phyloP scores from a whole-genome alignment of 2,329 filamentous ascomycete species.

The Diaporthe citriasiana region DNA sequence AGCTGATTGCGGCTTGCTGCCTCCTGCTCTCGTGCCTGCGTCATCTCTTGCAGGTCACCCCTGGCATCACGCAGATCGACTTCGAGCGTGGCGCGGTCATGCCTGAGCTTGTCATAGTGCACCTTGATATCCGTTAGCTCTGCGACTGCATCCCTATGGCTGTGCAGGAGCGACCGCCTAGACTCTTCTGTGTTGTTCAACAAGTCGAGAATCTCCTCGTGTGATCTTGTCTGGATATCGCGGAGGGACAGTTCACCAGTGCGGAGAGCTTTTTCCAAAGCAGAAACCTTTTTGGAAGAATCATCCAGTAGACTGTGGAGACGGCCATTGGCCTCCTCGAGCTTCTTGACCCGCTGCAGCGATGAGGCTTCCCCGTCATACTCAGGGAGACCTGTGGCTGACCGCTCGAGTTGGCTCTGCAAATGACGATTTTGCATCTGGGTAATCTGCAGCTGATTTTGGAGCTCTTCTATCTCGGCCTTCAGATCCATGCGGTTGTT shows the following conservation, averaged over 20 bases:
- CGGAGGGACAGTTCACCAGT: constrained; percentile 89
- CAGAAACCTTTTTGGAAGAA: constrained; percentile 91
- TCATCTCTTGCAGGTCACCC: constrained; percentile 87
- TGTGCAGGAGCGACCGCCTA: constrained; percentile 82
- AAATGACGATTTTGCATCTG: constrained; percentile 97
- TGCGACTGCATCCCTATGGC: constrained; percentile 86
- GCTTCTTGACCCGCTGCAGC: constrained; percentile 84
- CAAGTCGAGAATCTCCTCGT: constrained; percentile 93
- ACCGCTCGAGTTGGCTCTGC: constrained; percentile 85
- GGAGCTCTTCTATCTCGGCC: constrained; percentile 89
- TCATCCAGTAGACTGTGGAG: constrained; percentile 96
- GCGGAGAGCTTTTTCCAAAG: constrained; percentile 87
- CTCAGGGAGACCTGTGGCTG: constrained; percentile 73
- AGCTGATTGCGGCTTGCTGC: constrained; percentile 88
- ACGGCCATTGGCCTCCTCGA: constrained; percentile 91
- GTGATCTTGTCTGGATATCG: constrained; percentile 92
- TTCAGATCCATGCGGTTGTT: constrained; percentile 93
- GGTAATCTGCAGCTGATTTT: constrained; percentile 92
- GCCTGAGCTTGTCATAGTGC: constrained; percentile 88
- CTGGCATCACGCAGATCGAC: constrained; percentile 87
- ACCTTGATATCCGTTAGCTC: constrained; percentile 90
- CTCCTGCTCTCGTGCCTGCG: constrained; percentile 86
- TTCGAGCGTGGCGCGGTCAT: constrained; percentile 83
- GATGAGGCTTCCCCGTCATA: constrained; percentile 82
- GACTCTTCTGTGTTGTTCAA: constrained; percentile 95